phyloP scores from a whole-genome alignment of 2,329 filamentous ascomycete species.

The Aspergillus luchuensis region DNA sequence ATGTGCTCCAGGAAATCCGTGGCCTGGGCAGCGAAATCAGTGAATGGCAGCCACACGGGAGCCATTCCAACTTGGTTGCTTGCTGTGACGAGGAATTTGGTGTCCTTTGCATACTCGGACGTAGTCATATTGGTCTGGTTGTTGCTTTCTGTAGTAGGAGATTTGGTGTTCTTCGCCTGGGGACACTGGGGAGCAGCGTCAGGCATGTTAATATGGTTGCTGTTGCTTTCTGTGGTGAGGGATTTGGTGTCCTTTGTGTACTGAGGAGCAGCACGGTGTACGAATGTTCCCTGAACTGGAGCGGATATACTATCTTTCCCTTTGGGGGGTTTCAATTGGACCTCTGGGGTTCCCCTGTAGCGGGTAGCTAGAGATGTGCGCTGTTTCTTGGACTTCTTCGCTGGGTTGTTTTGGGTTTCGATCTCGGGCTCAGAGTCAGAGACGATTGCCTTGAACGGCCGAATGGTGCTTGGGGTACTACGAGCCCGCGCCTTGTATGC shows the following conservation, averaged over 20 bases:
- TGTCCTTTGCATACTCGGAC: neutral
- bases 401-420: no score
- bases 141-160: neutral
- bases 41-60: conserved; percentile 22
- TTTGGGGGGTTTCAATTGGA: neutral
- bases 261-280: no score
- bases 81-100: conserved; percentile 20
- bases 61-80: conserved; percentile 16
- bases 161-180: no score
- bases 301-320: no score
- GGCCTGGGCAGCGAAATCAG: conserved; percentile 12
- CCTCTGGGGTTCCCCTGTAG: no score
- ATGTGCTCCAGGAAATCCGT: conserved; percentile 21
- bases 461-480: neutral
- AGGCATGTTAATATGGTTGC: no score
- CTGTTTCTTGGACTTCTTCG: neutral
- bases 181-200: no score
- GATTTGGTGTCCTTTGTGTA: no score
- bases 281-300: no score
- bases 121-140: neutral
- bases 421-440: neutral
- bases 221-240: no score
- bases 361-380: no score
- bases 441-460: neutral
- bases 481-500: neutral